A percentile compares a stretch with the other conserved stretches of the same genome.
These are phyloP conservation scores for Pichia scutulata DNA, from an alignment of 805 yeast genomes.

Conservation along the genomic window DNA sequence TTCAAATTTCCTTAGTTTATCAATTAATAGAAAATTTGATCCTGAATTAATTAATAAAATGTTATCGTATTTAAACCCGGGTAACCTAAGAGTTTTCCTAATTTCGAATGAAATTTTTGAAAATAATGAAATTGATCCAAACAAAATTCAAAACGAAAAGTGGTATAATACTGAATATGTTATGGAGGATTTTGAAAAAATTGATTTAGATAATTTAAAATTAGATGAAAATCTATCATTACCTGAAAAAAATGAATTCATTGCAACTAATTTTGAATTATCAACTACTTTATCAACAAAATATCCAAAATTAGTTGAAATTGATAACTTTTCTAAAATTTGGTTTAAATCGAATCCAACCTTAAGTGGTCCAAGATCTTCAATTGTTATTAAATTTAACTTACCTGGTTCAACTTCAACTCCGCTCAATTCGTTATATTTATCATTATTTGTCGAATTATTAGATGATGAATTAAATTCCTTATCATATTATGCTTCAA, in stretches of 20 bases:
- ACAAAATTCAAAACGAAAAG: slow-evolving; percentile 45
- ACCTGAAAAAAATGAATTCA: slow-evolving; percentile 72
- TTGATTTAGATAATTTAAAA: slow-evolving; percentile 29
- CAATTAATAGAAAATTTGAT: slow-evolving; percentile 49
- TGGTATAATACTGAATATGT: slow-evolving; percentile 91
- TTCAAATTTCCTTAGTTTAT: slow-evolving; percentile 49
- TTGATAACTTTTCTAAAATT: slow-evolving; percentile 43
- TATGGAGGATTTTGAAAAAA: slow-evolving; percentile 33
- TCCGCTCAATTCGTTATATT: slow-evolving; percentile 48
- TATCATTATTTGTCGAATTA: slow-evolving; percentile 60
- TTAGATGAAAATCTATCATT: slow-evolving; percentile 34
- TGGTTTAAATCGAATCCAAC: slow-evolving; percentile 92
- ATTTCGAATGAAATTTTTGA: slow-evolving; percentile 41
- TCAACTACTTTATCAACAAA: slow-evolving; percentile 39
- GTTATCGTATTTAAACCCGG: slow-evolving; percentile 41
- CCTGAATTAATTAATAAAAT: slow-evolving; percentile 44
- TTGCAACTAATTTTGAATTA: slow-evolving; percentile 64
- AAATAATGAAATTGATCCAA: slow-evolving; percentile 29
- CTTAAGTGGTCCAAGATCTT: slow-evolving; percentile 82
- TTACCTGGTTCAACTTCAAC: slow-evolving; percentile 55
- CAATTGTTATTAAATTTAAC: slow-evolving; percentile 55
- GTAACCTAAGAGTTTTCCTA: slow-evolving; percentile 54
- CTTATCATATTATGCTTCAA: slow-evolving; percentile 71
- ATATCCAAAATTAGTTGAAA: slow-evolving; percentile 56
- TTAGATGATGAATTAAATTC: slow-evolving; percentile 72